Percentiles rank a stretch among this genome's conserved stretches.
These are phyloP conservation scores for Durotheca rogersii DNA, from an alignment of 495 filamentous ascomycete genomes.

Conservation along the genomic window DNA sequence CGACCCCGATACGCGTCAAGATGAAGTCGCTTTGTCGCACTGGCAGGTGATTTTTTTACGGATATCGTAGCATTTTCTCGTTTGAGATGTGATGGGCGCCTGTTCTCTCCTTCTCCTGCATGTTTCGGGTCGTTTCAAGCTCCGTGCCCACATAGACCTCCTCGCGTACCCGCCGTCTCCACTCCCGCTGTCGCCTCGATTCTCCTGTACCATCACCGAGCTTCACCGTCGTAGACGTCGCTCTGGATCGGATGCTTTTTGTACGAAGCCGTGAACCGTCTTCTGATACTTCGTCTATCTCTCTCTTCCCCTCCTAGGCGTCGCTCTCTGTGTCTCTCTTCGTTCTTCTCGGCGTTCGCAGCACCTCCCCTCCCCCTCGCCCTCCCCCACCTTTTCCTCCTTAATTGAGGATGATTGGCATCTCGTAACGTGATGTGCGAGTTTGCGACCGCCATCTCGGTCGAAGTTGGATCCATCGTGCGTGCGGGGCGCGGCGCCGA, in stretches of 20 bases:
- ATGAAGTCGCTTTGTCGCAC: constrained; percentile 14
- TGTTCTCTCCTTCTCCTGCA: constrained; percentile 26
- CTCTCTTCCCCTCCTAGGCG: too few species aligned
- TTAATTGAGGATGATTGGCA: neutral
- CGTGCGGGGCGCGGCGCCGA: neutral
- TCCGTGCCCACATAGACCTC: constrained; percentile 17
- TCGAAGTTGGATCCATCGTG: neutral
- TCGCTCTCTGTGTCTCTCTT: too few species aligned
- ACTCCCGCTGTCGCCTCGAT: constrained; percentile 17
- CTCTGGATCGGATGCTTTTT: too few species aligned
- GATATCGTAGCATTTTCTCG: constrained; percentile 10
- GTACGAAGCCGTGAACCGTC: too few species aligned
- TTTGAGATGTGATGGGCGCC: constrained; percentile 23
- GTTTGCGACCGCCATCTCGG: neutral
- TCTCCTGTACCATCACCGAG: neutral
- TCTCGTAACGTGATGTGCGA: neutral
- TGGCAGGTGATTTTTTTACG: constrained; percentile 10
- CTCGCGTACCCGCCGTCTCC: neutral
- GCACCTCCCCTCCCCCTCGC: too few species aligned
- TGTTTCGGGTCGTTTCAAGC: constrained; percentile 33
- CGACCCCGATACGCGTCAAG: constrained; percentile 14
- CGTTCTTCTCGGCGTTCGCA: too few species aligned
- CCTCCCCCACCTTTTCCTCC: too few species aligned
- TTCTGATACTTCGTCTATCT: too few species aligned
- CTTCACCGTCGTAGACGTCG: too few species aligned